phyloP scores from a whole-genome alignment of 164 flowering plant species.

The Umbellularia californica region DNA sequence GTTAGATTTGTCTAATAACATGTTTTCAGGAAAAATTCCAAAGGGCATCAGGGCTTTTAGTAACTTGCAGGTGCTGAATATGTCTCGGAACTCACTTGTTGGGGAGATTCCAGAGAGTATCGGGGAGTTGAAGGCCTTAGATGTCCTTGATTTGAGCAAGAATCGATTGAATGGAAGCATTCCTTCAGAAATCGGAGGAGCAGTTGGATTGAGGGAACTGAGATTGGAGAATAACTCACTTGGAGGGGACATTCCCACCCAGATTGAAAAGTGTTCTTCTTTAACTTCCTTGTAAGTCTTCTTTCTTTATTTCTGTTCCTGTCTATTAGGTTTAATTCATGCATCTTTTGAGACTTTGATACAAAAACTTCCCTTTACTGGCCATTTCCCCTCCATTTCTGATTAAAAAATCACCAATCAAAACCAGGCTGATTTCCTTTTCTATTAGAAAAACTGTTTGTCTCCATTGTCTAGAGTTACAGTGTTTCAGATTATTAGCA shows the following conservation, averaged over 20 bases:
- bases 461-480: neutral
- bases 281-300: constrained; percentile 60
- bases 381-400: neutral
- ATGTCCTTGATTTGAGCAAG: constrained; percentile 65
- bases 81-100: constrained; percentile 56
- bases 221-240: constrained; percentile 51
- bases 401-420: neutral
- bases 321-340: neutral
- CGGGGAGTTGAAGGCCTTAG: constrained; percentile 52
- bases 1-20: constrained; percentile 68
- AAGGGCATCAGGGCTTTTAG: constrained; percentile 41
- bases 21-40: constrained; percentile 60
- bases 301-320: constrained; percentile 8
- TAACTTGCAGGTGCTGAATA: constrained; percentile 52
- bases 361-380: neutral
- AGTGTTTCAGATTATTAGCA: neutral
- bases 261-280: constrained; percentile 59
- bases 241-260: constrained; percentile 48
- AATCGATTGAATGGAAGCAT: constrained; percentile 72
- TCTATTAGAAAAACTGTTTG: neutral
- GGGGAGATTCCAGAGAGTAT: constrained; percentile 63
- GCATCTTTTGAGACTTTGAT: neutral
- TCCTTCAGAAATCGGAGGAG: constrained; percentile 67
- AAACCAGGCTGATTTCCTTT: neutral
- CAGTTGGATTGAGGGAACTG: constrained; percentile 54